These are phyloP conservation scores for Trichoderma erinaceum DNA, from an alignment of 495 filamentous ascomycete species.

Conservation along the genomic window DNA sequence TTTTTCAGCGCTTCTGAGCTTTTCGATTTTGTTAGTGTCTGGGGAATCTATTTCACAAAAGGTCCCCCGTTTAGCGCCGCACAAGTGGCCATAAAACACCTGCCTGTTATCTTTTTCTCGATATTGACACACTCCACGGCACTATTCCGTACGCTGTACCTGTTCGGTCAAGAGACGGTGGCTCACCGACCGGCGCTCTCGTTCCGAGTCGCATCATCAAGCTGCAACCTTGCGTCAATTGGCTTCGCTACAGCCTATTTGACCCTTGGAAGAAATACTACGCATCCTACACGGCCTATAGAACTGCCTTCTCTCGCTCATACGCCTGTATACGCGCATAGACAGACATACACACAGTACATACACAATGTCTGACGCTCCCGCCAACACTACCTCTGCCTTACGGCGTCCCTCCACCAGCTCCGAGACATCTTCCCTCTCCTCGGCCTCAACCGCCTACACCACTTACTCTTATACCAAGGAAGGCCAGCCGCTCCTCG, in stretches of 20 bases:
- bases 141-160: background rate
- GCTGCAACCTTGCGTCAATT: constrained; percentile 9
- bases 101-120: background rate
- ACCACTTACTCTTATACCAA: background rate
- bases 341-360: background rate
- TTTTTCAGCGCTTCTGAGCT: background rate
- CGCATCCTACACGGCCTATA: background rate
- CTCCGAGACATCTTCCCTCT: constrained; percentile 7
- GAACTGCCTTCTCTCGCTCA: background rate
- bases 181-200: background rate
- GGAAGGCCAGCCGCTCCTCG: background rate
- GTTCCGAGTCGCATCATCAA: constrained; percentile 6
- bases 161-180: constrained; percentile 4
- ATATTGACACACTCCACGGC: background rate
- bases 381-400: background rate
- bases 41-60: too few relatives aligned
- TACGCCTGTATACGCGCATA: background rate
- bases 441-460: constrained; percentile 9
- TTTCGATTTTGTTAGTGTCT: background rate
- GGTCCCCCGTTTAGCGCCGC: too few relatives aligned
- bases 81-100: too few relatives aligned
- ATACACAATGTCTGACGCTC: background rate
- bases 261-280: background rate
- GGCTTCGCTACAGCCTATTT: background rate
- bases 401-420: constrained; percentile 7